Evolutionary conservation across 2,329 filamentous ascomycete genomes (phyloP), one percentile per base, ranked within the genome.

Genomic region (Peltaster fructicola): DNA sequence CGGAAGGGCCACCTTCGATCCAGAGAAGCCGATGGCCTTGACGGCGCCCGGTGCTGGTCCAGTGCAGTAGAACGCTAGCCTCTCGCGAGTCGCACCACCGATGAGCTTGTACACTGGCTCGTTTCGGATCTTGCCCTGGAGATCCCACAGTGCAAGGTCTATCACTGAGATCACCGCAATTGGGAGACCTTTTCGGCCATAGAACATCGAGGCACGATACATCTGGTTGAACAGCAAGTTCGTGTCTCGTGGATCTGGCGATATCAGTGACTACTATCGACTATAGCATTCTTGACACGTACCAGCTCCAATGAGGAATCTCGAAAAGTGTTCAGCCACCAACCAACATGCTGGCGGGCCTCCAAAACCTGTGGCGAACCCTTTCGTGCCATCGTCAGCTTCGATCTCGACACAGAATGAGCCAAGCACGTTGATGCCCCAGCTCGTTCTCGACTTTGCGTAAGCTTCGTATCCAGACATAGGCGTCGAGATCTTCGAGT

Each of bases 201-300:
- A 93, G 61, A 92, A 93, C 79, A 92, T 90, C 38, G 81, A 90
- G 2, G 67, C 78, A 31, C 82, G 73, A 60, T 92, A 93, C 84
- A 93, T 92, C 51, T 90, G 81, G 59, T 93, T 84, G 48, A 90
- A 93, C 15, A 93, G 61, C 34, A 84, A 67, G 53, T 91, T 92
- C 26, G 80, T 90, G 47, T 93, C 81, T 40, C 84, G 67, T 7
- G 82, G 82, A 50, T 93, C 84, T 68, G 34, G 20, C 1, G 3
- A 10, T 4, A 17, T 8, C 9, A 8, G 17, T 14, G 19, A 17
- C 14, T 11, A 14, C 13, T 8, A 7, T 18, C 14, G 11, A 15
- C 6, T 11, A 10, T 8, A 2, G 4, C 7, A n/a, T 3, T 7
- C 10, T 10, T 6, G 13, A 18, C 15, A 29, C 52, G 34, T 43